A percentile compares a stretch with the other conserved stretches of the same genome.
Conservation (phyloP, 164 flowering plant genomes). For the Annona cherimola region DNA sequence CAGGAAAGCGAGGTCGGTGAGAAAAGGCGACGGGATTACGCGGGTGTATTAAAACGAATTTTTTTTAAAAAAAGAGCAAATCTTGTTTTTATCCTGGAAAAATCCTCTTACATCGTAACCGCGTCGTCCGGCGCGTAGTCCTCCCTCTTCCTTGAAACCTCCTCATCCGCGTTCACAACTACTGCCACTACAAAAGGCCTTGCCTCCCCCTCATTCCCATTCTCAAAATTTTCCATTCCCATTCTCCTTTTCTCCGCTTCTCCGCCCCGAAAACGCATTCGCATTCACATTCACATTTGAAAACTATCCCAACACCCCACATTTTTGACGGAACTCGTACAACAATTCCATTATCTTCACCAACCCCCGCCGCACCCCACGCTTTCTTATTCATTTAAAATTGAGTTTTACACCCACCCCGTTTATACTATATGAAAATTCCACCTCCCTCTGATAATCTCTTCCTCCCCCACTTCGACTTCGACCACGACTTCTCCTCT, state of each 20-base stretch:
- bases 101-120: not conserved
- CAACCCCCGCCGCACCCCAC: not conserved
- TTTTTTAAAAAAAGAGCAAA: no score
- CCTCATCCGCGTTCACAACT: constrained; percentile 13
- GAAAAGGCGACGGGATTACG: not conserved
- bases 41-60: not conserved
- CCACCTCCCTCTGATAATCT: constrained; percentile 12
- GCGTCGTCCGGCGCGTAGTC: not conserved
- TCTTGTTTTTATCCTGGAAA: not conserved
- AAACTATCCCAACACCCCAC: not conserved
- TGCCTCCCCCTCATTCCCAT: not conserved
- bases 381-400: not conserved
- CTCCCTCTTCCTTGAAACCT: not conserved
- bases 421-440: constrained; percentile 28
- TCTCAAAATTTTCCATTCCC: not conserved
- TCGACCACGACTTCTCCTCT: not conserved
- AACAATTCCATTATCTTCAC: not conserved
- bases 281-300: not conserved
- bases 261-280: not conserved
- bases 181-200: not conserved
- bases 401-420: not conserved
- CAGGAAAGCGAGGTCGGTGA: not conserved
- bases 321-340: not conserved
- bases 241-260: not conserved
- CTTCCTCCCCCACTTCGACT: constrained; percentile 25